A percentile compares a stretch with the other conserved stretches of the same genome.
phyloP scores from a whole-genome alignment of 2,329 filamentous ascomycete species.

The Colletotrichum melonis region DNA sequence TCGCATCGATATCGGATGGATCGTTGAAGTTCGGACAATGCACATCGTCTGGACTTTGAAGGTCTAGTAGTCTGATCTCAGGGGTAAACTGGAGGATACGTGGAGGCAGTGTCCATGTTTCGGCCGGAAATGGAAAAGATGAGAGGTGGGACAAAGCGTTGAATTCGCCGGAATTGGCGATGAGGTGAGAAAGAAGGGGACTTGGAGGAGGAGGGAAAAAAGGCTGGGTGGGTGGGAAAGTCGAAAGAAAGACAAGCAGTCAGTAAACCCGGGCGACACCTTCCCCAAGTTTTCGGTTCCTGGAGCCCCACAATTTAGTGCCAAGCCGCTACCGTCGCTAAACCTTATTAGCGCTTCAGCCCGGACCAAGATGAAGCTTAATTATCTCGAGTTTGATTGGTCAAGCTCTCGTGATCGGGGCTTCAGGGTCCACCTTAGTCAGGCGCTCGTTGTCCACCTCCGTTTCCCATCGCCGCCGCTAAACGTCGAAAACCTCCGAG shows the following conservation, averaged over 20 bases:
- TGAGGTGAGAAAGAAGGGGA: not conserved
- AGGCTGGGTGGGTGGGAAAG: not conserved
- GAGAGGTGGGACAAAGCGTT: not conserved
- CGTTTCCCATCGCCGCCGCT: not conserved
- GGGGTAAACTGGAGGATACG: not conserved
- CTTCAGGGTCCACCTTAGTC: not conserved
- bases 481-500: conserved; percentile 1
- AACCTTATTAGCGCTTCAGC: conserved; percentile 2
- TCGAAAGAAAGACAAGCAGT: not conserved
- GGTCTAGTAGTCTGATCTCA: not conserved
- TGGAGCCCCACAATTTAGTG: not conserved
- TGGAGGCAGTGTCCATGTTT: not conserved
- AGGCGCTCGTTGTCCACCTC: not conserved
- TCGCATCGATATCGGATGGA: not conserved
- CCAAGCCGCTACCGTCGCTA: not conserved
- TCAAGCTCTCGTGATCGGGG: not conserved
- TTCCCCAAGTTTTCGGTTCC: conserved; percentile 18
- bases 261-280: too few relatives aligned
- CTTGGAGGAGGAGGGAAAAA: not conserved
- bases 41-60: not conserved
- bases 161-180: not conserved
- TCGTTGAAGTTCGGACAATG: conserved; percentile 1
- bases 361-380: conserved; percentile 11
- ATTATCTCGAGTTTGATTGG: not conserved
- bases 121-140: conserved; percentile 11